Evolutionary conservation across 805 yeast species (phyloP).

Genomic region (Tetrapisispora pingtungensis): DNA sequence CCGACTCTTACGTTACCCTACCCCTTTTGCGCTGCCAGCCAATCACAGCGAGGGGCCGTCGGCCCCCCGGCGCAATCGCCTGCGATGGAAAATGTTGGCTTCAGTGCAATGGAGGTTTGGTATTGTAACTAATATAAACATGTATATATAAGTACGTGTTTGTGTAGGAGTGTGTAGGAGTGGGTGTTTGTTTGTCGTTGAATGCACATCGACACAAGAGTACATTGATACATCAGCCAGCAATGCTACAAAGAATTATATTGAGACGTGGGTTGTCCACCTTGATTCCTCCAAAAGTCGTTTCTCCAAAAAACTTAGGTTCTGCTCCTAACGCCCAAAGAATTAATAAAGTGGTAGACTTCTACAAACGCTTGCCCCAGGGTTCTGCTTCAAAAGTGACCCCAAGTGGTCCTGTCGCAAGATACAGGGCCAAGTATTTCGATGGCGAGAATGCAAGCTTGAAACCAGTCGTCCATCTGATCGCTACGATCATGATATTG

Average conservation of each 20-base stretch:
- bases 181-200: too few relatives aligned
- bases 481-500: conserved; percentile 52
- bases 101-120: too few relatives aligned
- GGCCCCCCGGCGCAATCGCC: too few relatives aligned
- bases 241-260: conserved; percentile 37
- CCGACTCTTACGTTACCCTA: too few relatives aligned
- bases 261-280: conserved; percentile 90
- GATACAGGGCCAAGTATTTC: conserved; percentile 78
- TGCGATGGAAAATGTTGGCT: too few relatives aligned
- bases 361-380: conserved; percentile 93
- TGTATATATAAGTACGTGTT: too few relatives aligned
- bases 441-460: conserved; percentile 78
- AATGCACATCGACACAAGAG: background rate
- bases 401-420: conserved; percentile 49
- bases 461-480: conserved; percentile 71
- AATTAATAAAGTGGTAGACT: conserved; percentile 87
- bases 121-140: too few relatives aligned
- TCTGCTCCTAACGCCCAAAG: conserved; percentile 95
- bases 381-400: conserved; percentile 56
- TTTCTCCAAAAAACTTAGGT: conserved; percentile 91
- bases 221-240: background rate
- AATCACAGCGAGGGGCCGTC: too few relatives aligned
- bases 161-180: too few relatives aligned
- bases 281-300: conserved; percentile 97
- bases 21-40: too few relatives aligned